A percentile compares a stretch with the other conserved stretches of the same genome.
phyloP scores from a whole-genome alignment of 2,329 filamentous ascomycete genomes.

The Daldinia sp. region DNA sequence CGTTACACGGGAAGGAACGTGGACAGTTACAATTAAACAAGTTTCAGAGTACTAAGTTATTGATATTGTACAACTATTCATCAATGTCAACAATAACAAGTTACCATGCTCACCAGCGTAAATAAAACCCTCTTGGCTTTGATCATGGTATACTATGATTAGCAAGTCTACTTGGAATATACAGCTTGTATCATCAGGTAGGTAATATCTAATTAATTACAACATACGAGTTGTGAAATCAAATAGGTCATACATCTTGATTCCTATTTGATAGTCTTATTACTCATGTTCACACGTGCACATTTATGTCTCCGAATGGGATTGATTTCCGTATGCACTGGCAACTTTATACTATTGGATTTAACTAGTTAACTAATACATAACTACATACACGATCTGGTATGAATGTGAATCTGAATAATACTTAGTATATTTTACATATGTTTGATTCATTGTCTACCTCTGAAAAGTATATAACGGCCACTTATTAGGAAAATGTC shows the following conservation, averaged over 20 bases:
- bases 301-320: background rate
- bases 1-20: constrained; percentile 5
- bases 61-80: background rate
- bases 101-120: no score
- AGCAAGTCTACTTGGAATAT: background rate
- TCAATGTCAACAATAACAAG: constrained; percentile 1
- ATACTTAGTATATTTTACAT: background rate
- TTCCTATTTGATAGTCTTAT: background rate
- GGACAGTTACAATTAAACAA: constrained; percentile 12
- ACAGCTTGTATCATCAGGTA: background rate
- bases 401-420: background rate
- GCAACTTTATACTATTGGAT: background rate
- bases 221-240: no score
- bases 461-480: constrained; percentile 4
- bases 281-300: background rate
- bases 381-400: background rate
- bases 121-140: background rate
- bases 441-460: constrained; percentile 7
- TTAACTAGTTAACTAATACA: background rate
- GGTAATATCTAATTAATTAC: no score
- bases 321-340: background rate
- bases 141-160: constrained; percentile 10
- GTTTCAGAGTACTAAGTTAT: background rate
- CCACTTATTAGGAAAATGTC: constrained; percentile 2
- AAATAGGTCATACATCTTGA: no score